These are phyloP conservation scores for Chalaropsis ovoidea DNA, from an alignment of 2,329 filamentous ascomycete species.

Conservation along the genomic window DNA sequence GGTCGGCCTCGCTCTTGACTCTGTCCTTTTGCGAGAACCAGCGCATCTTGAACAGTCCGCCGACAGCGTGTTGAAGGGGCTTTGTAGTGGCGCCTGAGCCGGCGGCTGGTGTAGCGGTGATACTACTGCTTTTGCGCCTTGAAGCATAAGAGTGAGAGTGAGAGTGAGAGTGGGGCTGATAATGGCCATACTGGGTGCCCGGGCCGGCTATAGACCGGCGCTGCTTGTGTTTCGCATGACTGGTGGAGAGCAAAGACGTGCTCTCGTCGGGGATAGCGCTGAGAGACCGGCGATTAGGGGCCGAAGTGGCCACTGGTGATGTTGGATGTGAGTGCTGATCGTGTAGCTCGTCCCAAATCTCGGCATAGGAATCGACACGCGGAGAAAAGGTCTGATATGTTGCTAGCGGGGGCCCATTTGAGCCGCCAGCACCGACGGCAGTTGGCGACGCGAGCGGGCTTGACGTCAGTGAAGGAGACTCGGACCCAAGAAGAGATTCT, in stretches of 20 bases:
- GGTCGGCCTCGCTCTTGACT: neutral
- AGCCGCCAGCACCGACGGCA: conserved; percentile 28
- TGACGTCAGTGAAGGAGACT: conserved; percentile 30
- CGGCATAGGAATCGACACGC: conserved; percentile 45
- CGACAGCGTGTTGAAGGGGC: conserved; percentile 41
- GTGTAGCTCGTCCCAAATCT: conserved; percentile 83
- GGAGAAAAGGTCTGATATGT: conserved; percentile 28
- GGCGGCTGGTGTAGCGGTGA: neutral
- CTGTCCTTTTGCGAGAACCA: conserved; percentile 40
- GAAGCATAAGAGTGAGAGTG: neutral
- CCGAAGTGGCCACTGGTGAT: conserved; percentile 29
- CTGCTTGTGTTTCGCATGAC: conserved; percentile 34
- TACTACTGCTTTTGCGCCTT: neutral
- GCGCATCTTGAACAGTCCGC: conserved; percentile 44
- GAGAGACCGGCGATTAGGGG: conserved; percentile 30
- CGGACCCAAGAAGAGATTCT: conserved; percentile 31
- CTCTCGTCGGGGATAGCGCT: conserved; percentile 28
- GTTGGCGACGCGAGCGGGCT: conserved; percentile 31
- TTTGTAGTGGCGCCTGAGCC: neutral
- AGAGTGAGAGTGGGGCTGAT: neutral
- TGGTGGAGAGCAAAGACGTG: neutral
- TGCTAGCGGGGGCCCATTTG: conserved; percentile 29
- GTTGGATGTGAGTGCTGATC: conserved; percentile 42
- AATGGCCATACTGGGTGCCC: conserved; percentile 30
- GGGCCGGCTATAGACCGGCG: conserved; percentile 40